Conservation (phyloP, 139 green algal species). For the Closterium sp. region DNA sequence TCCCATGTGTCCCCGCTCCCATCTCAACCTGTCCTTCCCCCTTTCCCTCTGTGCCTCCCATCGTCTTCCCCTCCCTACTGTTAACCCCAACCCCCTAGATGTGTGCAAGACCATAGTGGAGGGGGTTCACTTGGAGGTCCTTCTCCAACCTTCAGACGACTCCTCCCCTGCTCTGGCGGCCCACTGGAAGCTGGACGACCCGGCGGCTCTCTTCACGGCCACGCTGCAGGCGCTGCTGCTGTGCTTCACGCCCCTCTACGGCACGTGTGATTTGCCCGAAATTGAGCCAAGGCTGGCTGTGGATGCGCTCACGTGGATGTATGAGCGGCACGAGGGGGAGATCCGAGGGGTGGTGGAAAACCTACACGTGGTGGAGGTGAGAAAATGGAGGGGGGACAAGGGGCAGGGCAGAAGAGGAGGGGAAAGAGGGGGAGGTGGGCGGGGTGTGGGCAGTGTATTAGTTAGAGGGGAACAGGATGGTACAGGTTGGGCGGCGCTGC, state of each 20-base stretch:
- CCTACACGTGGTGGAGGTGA: conserved; percentile 19
- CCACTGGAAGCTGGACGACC: conserved; percentile 32
- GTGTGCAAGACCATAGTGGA: conserved; percentile 35
- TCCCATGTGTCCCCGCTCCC: background rate
- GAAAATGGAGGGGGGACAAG: background rate
- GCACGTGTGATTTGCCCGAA: conserved; percentile 22
- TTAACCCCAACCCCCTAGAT: background rate
- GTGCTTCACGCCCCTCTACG: conserved; percentile 40
- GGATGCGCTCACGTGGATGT: conserved; percentile 40
- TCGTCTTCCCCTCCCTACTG: background rate
- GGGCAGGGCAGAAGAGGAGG: too few species aligned
- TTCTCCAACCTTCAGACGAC: conserved; percentile 5
- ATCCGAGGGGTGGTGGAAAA: conserved; percentile 1
- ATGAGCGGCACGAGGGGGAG: conserved; percentile 34
- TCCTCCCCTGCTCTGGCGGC: background rate
- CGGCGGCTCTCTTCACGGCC: conserved; percentile 18
- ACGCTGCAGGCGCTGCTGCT: conserved; percentile 40
- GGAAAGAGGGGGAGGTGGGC: too few species aligned
- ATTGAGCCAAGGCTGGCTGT: conserved; percentile 32
- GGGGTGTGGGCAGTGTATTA: too few species aligned
- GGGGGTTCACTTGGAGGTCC: conserved; percentile 27
- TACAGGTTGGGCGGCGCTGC: too few species aligned
- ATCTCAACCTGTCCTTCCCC: too few species aligned
- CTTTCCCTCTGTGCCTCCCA: too few species aligned
- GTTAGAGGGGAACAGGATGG: too few species aligned